Base-by-base conservation (phyloP, 441 rosid species). In the Corymbia citriodora region DNA sequence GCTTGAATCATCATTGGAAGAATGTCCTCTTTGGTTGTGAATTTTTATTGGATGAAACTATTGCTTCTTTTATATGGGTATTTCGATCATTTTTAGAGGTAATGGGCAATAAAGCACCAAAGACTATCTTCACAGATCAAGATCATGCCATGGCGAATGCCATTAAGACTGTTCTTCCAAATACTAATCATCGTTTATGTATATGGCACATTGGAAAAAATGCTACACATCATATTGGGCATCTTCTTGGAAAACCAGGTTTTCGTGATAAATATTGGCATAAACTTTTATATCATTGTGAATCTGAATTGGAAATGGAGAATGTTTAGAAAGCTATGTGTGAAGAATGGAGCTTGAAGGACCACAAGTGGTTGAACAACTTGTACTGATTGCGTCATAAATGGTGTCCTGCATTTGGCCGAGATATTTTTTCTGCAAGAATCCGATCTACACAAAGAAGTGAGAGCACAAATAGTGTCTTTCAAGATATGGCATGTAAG, bases 221-320 rank as follows among this genome's bases (percentile, higher is more conserved):
- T 23, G 2, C 0, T 57, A 57, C 1, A 0, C 0, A 7, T 57
- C 6, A 57, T 57, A 57, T 57, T 4, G 0, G 1, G 23, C 2
- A 57, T 57, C 9, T 57, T 23, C 2, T 57, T 23, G 6, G 13
- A 57, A 57, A 57, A 1, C 0, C 0, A 0, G 1, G 6, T 4
- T 57, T 57, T 57, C 4, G 0, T 0, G 0, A 57, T 57, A 23
- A 9, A 57, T 9, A 57, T 57, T 9, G 6, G 5, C 4, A 55
- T 19, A 55, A 55, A 1, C 0, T 57, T 57, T 57, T 57, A 3
- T 57, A 23, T 57, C 23, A 9, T 1, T 57, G 10, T 1, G 1
- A 54, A 21, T 57, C 0, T 8, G 3, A 57, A 57, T 3, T 57
- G 23, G 29, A 57, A 57, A 18, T 57, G 2, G 0, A 57, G 23